phyloP scores from a whole-genome alignment of 192 early-diverging fungal species.

The Backusella mclennaniae region DNA sequence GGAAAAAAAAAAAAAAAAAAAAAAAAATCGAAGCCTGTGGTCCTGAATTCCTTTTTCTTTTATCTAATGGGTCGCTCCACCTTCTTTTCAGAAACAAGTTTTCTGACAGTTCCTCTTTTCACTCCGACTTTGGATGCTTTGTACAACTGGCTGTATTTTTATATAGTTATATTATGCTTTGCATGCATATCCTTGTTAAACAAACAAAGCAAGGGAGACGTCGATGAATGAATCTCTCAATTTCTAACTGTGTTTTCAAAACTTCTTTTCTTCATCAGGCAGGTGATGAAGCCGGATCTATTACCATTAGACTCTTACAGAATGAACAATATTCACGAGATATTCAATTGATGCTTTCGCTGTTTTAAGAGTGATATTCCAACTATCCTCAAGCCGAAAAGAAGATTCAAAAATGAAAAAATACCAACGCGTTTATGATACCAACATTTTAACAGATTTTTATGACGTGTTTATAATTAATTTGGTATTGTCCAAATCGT shows the following conservation, averaged over 20 bases:
- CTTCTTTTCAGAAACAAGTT: background rate
- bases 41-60: background rate
- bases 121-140: background rate
- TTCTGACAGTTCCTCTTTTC: background rate
- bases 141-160: background rate
- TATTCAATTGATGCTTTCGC: too few species aligned
- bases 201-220: background rate
- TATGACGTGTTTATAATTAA: conserved; percentile 94
- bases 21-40: background rate
- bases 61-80: background rate
- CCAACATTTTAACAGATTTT: conserved; percentile 69
- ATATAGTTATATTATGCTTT: background rate
- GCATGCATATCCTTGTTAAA: background rate
- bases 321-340: too few species aligned
- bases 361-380: too few species aligned
- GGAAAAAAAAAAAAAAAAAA: background rate
- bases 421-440: conserved; percentile 57
- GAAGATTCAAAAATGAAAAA: background rate
- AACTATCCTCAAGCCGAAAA: background rate
- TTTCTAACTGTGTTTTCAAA: background rate
- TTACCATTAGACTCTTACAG: too few species aligned
- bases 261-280: too few species aligned
- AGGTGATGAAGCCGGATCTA: too few species aligned
- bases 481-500: conserved; percentile 73
- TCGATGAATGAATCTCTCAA: background rate